Evolutionary conservation across 768 basidiomycete species (phyloP), one percentile per base, ranked within the genome.

Genomic region (Exidia glandulosa): DNA sequence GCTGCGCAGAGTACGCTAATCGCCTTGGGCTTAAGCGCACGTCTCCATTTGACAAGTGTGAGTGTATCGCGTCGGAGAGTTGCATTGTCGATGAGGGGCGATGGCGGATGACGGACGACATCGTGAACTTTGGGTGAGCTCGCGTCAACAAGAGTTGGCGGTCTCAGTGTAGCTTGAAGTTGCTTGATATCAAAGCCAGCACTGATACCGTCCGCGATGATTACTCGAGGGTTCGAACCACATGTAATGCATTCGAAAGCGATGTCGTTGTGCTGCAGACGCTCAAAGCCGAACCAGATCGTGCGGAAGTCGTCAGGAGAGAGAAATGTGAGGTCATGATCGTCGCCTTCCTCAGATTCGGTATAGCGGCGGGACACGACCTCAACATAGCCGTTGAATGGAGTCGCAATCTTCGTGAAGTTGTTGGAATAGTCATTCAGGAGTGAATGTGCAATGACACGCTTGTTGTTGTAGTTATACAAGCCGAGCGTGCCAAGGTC

Each of bases 381-480:
- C 14, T 61, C 31, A 25, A 57, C 57, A 23, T 61, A 66, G 47
- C 62, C 61, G 9, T 56, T 14, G 34, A 65, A 66, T 2, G 65
- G 65, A 27, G 63, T 63, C 27, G 58, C 62, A 10, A 63, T 61
- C 9, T 62, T 41, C 1, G 65, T 65, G 52, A 60, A 65, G 2
- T 48, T 29, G 32, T 45, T 63, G 2, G 65, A 65, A 52, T 61
- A 66, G 10, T 58, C 50, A 41, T 66, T 61, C 13, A 66, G 62
- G 7, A 66, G 58, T 32, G 64, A 62, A 29, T 66, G 65, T 1
- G 64, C 56, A 60, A 66, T 65, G 9, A 62, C 34, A 10, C 56
- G 32, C 2, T 19, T 9, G 33, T 66, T 66, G 56, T 65, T 66
- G 58, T 55, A 62, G 33, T 65, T 66, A 54, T 65, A 61, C 19